These are phyloP conservation scores for Dactylellina parvicollis DNA, from an alignment of 2,329 filamentous ascomycete genomes.

Conservation along the genomic window DNA sequence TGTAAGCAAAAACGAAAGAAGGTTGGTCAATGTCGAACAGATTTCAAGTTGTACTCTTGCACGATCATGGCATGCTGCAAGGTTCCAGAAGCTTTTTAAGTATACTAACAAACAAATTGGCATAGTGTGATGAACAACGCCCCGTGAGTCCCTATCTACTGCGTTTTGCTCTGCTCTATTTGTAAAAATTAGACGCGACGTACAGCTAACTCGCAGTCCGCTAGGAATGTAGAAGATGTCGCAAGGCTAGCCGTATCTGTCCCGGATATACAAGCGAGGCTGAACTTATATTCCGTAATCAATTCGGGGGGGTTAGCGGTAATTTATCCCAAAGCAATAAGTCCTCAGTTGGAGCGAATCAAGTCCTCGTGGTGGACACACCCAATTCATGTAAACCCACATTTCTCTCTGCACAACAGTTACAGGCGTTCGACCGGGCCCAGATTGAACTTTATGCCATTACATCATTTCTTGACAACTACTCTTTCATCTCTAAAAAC, in stretches of 20 bases:
- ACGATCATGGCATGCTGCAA: too few relatives aligned
- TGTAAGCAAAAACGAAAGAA: constrained; percentile 15
- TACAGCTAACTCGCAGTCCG: background rate
- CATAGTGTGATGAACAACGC: constrained; percentile 16
- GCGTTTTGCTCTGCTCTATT: background rate
- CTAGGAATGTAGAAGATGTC: constrained; percentile 12
- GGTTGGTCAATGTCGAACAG: background rate
- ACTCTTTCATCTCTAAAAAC: background rate
- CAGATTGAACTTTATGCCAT: constrained; percentile 5
- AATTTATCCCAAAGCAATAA: background rate
- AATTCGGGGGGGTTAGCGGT: background rate
- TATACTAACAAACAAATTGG: background rate
- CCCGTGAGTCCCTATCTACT: background rate
- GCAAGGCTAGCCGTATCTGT: background rate
- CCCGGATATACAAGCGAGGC: constrained; percentile 7
- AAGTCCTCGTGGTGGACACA: background rate
- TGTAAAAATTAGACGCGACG: background rate
- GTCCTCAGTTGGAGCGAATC: background rate
- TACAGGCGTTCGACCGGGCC: background rate
- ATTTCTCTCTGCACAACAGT: constrained; percentile 3
- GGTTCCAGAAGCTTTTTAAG: too few relatives aligned
- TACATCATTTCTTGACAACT: constrained; percentile 7
- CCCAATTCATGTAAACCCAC: background rate
- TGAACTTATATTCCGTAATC: constrained; percentile 22
- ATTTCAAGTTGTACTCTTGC: too few relatives aligned